Evolutionary conservation across 2,329 filamentous ascomycete genomes (phyloP).

Genomic region (Penicillium sp.): DNA sequence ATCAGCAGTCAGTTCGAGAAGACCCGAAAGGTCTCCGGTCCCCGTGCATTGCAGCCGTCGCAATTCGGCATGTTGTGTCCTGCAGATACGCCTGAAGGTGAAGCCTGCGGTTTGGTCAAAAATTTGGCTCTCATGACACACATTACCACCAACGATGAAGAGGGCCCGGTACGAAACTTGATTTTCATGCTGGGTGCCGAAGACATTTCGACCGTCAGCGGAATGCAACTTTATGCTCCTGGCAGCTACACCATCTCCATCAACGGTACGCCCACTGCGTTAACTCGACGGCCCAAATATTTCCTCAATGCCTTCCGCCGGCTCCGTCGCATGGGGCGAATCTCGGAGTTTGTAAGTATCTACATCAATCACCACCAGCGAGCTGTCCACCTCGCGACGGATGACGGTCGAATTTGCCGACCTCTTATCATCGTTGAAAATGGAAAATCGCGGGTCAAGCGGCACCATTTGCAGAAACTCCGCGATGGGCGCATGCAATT

Average conservation of each 20-base stretch:
- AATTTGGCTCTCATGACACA: constrained; percentile 99
- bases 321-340: constrained; percentile 83
- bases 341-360: constrained; percentile 95
- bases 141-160: constrained; percentile 95
- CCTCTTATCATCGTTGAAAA: constrained; percentile 95
- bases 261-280: constrained; percentile 89
- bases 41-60: constrained; percentile 92
- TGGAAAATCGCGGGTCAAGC: constrained; percentile 76
- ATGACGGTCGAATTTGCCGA: constrained; percentile 94
- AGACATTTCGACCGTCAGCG: constrained; percentile 77
- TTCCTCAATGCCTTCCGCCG: constrained; percentile 85
- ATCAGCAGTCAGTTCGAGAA: constrained; percentile 99
- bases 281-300: constrained; percentile 81
- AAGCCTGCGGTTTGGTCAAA: constrained; percentile 96
- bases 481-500: constrained; percentile 85
- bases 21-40: constrained; percentile 93
- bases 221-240: constrained; percentile 81
- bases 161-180: constrained; percentile 83
- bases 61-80: constrained; percentile 98
- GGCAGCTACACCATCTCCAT: constrained; percentile 90
- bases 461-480: constrained; percentile 76
- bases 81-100: constrained; percentile 96
- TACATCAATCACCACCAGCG: constrained; percentile 92
- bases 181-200: constrained; percentile 85
- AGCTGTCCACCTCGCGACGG: constrained; percentile 92